Base-by-base conservation (phyloP, 768 basidiomycete species). In the Antrodiella citrinella region DNA sequence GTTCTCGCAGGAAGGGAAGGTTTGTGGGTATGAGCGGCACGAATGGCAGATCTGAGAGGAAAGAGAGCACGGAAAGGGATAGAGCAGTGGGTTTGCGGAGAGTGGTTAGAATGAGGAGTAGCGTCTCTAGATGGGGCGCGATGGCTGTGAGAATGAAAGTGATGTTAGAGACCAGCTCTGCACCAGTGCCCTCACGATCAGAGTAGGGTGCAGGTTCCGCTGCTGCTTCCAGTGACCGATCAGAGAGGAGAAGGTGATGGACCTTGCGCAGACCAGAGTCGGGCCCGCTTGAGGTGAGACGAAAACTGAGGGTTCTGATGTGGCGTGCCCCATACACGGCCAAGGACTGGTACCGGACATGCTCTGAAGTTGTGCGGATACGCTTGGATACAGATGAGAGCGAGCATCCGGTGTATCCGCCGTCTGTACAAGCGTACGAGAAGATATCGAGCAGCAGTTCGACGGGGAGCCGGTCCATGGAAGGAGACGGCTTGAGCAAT, bases 311-410 rank as follows among this genome's bases (percentile, higher is more conserved):
- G 30, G 30, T 35, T 15, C 15, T 15, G 30, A 35, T 35, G 30
- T 35, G 30, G 7, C 30, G 30, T 35, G 30, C 30, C 7, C 30
- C 30, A 15, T 35, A 35, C 30, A 35, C 30, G 15, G 30, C 30
- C 7, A 35, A 7, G 30, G 30, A 35, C 15, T 35, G 30, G 30
- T 35, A 35, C 30, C 30, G 30, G 15, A 35, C 30, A 35, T 35
- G 30, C 15, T 35, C 30, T 7, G 69, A 68, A 3, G 56, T 44
- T 11, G 60, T 51, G 48, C 57, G 52, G 50, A 69, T 58, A 52
- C 53, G 59, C 30, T 54, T 55, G 20, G 70, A 72, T 26, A 69
- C 68, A 24, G 65, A 62, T 20, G 70, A 64, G 10, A 70, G 62
- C 7, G 69, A 58, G 12, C 68, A 65, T 7, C 67, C 71, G 3